phyloP scores from a whole-genome alignment of 805 yeast species.

The Pichia pseudocactophila region DNA sequence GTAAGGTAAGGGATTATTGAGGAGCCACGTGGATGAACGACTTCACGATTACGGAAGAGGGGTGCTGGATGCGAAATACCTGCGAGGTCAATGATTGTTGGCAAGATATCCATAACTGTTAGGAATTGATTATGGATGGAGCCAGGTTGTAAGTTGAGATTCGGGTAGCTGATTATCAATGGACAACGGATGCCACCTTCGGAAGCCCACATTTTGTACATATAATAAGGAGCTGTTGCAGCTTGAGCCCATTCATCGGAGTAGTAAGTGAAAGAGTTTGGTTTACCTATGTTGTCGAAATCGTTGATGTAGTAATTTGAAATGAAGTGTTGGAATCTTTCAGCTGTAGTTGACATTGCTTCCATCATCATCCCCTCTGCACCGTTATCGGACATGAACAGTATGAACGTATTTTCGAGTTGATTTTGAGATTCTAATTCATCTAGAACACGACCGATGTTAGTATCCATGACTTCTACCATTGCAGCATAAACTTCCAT shows the following conservation, averaged over 20 bases:
- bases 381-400: constrained; percentile 57
- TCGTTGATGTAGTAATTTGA: constrained; percentile 33
- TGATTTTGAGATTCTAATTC: constrained; percentile 35
- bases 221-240: constrained; percentile 46
- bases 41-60: constrained; percentile 33
- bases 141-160: constrained; percentile 22
- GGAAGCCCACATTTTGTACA: constrained; percentile 49
- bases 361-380: constrained; percentile 55
- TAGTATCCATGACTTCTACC: constrained; percentile 46
- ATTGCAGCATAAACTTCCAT: constrained; percentile 59
- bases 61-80: constrained; percentile 36
- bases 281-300: constrained; percentile 39
- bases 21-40: constrained; percentile 37
- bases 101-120: constrained; percentile 54
- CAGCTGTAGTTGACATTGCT: constrained; percentile 38
- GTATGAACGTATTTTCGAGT: constrained; percentile 45
- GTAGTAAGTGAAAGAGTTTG: constrained; percentile 41
- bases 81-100: constrained; percentile 45
- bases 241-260: constrained; percentile 57
- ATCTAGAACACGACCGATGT: constrained; percentile 41
- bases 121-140: constrained; percentile 31
- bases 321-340: constrained; percentile 22
- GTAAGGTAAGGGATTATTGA: constrained; percentile 35
- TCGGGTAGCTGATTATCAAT: constrained; percentile 38
- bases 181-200: constrained; percentile 59